These are phyloP conservation scores for Cercospora canescens DNA, from an alignment of 2,329 filamentous ascomycete species.

Conservation along the genomic window DNA sequence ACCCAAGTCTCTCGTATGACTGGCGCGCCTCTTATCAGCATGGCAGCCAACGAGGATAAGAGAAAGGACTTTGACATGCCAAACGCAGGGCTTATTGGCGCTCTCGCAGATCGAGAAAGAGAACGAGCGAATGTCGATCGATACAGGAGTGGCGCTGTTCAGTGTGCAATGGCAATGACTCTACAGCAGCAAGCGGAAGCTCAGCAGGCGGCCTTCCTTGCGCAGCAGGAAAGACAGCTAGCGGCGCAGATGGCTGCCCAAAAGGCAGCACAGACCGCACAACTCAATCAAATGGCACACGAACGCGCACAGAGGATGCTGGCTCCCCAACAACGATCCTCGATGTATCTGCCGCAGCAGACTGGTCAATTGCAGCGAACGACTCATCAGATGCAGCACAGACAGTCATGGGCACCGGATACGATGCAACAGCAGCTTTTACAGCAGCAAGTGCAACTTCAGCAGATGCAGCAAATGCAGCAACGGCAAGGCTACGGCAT, in stretches of 20 bases:
- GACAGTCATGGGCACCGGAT: conserved; percentile 12
- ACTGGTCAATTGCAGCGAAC: conserved; percentile 3
- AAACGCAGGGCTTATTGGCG: conserved; percentile 63
- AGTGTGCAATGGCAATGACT: conserved; percentile 66
- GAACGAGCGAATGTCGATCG: conserved; percentile 72
- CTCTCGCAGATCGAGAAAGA: conserved; percentile 76
- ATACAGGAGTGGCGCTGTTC: conserved; percentile 64
- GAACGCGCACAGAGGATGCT: conserved; percentile 16
- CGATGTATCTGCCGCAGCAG: conserved; percentile 1
- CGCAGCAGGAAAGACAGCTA: conserved; percentile 33
- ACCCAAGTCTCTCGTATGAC: conserved; percentile 84
- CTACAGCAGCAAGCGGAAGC: conserved; percentile 38
- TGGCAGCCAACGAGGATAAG: conserved; percentile 54
- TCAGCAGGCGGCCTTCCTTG: conserved; percentile 41
- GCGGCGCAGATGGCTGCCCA: conserved; percentile 31
- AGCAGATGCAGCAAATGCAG: conserved; percentile 16
- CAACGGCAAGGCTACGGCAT: conserved; percentile 1
- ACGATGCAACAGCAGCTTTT: conserved; percentile 17
- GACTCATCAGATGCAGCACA: conserved; percentile 4
- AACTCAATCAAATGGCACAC: conserved; percentile 26
- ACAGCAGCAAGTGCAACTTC: conserved; percentile 10
- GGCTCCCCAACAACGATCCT: background rate
- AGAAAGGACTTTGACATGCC: background rate
- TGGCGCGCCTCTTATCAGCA: conserved; percentile 70
- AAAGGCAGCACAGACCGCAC: conserved; percentile 28